Conservation (phyloP, 352 stramenopile species). For the Plasmopara viticola region DNA sequence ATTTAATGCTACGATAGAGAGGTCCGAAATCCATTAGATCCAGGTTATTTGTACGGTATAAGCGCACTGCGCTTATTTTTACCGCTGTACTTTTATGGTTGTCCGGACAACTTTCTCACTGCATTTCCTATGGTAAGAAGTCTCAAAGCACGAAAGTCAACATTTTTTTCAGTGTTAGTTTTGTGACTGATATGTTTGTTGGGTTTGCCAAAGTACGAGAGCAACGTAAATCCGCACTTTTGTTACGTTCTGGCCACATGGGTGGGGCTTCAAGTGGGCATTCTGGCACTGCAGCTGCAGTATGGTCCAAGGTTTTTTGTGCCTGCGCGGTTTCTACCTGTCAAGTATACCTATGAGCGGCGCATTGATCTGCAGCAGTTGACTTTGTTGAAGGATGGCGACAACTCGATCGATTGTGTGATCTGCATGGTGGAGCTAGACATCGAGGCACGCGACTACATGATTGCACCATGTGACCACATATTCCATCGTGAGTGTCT, state of each 20-base stretch:
- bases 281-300: constrained; percentile 89
- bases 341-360: constrained; percentile 97
- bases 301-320: constrained; percentile 95
- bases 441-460: constrained; percentile 85
- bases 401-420: constrained; percentile 70
- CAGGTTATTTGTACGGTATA: constrained; percentile 94
- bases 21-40: constrained; percentile 91
- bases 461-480: constrained; percentile 95
- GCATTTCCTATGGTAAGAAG: constrained; percentile 70
- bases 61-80: constrained; percentile 89
- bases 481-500: constrained; percentile 94
- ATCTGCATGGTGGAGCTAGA: constrained; percentile 86
- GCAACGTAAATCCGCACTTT: constrained; percentile 52
- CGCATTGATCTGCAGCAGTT: constrained; percentile 64
- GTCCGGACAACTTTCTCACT: constrained; percentile 90
- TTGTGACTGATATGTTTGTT: no score
- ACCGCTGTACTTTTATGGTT: constrained; percentile 95
- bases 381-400: constrained; percentile 59
- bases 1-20: constrained; percentile 40
- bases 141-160: constrained; percentile 47
- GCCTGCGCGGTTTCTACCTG: constrained; percentile 90
- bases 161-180: no score
- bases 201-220: constrained; percentile 48
- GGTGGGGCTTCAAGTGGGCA: constrained; percentile 88
- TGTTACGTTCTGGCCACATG: constrained; percentile 84